Percentiles rank a stretch among this genome's conserved stretches.
phyloP scores from a whole-genome alignment of 2,329 filamentous ascomycete genomes.

The Magnaporthiopsis incrustans region DNA sequence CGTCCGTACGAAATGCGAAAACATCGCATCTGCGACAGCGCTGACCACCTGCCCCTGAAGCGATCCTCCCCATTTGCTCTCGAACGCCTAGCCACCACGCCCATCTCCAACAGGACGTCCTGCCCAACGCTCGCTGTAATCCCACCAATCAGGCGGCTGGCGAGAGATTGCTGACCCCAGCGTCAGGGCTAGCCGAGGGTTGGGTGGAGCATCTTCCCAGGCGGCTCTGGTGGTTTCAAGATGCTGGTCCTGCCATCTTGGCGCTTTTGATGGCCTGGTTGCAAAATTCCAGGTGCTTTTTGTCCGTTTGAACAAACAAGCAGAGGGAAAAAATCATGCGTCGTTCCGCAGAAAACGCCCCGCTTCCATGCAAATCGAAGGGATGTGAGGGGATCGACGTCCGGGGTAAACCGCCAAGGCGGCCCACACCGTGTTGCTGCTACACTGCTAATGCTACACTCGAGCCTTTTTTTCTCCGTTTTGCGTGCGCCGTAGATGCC shows the following conservation, averaged over 20 bases:
- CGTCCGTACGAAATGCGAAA: background rate
- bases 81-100: too few species aligned
- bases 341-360: too few species aligned
- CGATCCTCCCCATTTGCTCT: background rate
- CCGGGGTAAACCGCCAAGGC: background rate
- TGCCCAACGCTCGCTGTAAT: background rate
- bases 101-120: too few species aligned
- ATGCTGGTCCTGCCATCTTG: background rate
- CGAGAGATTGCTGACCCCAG: background rate
- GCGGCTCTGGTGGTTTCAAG: background rate
- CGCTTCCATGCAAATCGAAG: background rate
- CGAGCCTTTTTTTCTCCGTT: too few species aligned
- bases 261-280: too few species aligned
- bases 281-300: too few species aligned
- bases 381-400: background rate
- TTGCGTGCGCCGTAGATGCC: too few species aligned
- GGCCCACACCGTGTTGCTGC: background rate
- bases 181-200: background rate
- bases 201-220: background rate
- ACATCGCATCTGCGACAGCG: background rate
- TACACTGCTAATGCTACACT: background rate
- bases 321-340: background rate
- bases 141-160: background rate
- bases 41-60: background rate
- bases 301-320: background rate